These are phyloP conservation scores for Hippophae tibetana DNA, from an alignment of 306 rosid species.

Conservation along the genomic window DNA sequence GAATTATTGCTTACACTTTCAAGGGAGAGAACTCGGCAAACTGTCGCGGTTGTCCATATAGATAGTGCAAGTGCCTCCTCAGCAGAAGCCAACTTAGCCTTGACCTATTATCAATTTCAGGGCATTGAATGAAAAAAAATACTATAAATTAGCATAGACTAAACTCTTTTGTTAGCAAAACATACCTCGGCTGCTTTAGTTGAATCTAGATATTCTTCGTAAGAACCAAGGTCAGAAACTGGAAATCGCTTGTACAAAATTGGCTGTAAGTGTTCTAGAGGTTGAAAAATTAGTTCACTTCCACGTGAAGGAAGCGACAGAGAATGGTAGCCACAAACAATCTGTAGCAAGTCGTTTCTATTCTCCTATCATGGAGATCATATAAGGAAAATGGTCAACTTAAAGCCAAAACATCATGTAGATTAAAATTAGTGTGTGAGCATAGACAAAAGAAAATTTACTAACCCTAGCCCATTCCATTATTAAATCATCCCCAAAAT, in stretches of 20 bases:
- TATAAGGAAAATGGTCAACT: slow-evolving; percentile 17
- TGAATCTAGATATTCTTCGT: slow-evolving; percentile 29
- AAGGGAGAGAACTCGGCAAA: slow-evolving; percentile 84
- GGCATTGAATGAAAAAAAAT: slow-evolving; percentile 12
- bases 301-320: slow-evolving; percentile 64
- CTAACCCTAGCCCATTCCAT: slow-evolving; percentile 95
- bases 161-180: slow-evolving; percentile 11
- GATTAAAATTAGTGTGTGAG: slow-evolving; percentile 13
- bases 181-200: slow-evolving; percentile 53
- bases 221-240: slow-evolving; percentile 50
- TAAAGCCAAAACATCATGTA: slow-evolving; percentile 21
- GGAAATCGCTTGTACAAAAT: slow-evolving; percentile 61
- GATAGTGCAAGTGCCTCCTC: slow-evolving; percentile 88
- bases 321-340: slow-evolving; percentile 74
- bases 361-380: slow-evolving; percentile 51
- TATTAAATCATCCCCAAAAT: slow-evolving; percentile 41
- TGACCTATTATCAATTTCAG: slow-evolving; percentile 36
- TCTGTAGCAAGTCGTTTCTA: slow-evolving; percentile 71
- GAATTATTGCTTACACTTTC: slow-evolving; percentile 51
- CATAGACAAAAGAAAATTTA: slow-evolving; percentile 21
- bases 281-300: slow-evolving; percentile 58
- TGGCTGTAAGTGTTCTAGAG: slow-evolving; percentile 87
- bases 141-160: slow-evolving; percentile 4
- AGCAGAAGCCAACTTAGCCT: slow-evolving; percentile 55
- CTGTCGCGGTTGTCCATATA: slow-evolving; percentile 76